Conservation (phyloP, 208 protist species). For the Vickermania ingenoplastis region DNA sequence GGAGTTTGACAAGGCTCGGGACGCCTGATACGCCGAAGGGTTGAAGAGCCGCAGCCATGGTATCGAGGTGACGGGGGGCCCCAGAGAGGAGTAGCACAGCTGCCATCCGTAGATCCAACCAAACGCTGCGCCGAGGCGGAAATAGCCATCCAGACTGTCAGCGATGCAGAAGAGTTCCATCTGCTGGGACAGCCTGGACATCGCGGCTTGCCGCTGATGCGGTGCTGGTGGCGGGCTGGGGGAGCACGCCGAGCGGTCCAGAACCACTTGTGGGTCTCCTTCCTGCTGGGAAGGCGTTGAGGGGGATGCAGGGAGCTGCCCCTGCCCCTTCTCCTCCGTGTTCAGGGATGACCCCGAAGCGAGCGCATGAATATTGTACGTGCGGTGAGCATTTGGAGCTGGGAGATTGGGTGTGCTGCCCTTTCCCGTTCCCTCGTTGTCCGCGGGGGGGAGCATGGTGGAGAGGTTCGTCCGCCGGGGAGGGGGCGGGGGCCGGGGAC, state of each 20-base stretch:
- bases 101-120: slow-evolving; percentile 77
- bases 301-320: not conserved
- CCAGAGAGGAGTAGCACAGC: slow-evolving; percentile 39
- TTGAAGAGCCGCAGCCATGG: slow-evolving; percentile 48
- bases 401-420: not conserved
- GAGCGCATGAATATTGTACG: too few relatives aligned
- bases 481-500: not conserved
- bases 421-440: not conserved
- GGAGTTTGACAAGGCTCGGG: not conserved
- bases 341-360: too few relatives aligned
- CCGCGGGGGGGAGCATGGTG: not conserved
- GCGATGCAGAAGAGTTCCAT: slow-evolving; percentile 39
- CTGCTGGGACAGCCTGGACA: too few relatives aligned
- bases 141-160: slow-evolving; percentile 35
- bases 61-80: slow-evolving; percentile 32
- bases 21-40: not conserved
- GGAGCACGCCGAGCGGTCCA: not conserved
- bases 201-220: too few relatives aligned
- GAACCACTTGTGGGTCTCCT: too few relatives aligned
- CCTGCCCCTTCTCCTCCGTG: not conserved
- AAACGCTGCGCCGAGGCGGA: slow-evolving; percentile 46
- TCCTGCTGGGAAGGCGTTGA: too few relatives aligned
- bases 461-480: not conserved
- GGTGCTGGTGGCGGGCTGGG: too few relatives aligned
- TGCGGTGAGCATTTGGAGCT: not conserved